Percentiles rank a stretch among this genome's conserved stretches.
These are phyloP conservation scores for Phytophthora citrophthora DNA, from an alignment of 352 stramenopile species.

Conservation along the genomic window DNA sequence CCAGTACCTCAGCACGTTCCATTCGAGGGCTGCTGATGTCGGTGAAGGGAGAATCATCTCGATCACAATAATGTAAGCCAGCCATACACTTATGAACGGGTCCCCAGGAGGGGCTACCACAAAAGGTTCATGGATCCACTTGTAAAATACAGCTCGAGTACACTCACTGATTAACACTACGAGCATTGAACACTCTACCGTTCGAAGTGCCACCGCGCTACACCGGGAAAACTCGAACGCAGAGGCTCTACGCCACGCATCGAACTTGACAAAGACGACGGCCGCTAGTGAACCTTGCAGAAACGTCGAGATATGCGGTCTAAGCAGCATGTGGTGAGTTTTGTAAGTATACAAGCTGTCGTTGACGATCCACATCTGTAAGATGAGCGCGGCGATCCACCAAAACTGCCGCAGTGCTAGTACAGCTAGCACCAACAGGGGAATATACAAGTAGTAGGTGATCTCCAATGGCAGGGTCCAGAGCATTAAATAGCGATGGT, in stretches of 20 bases:
- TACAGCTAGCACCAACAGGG: conserved; percentile 38
- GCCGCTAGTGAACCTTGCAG: conserved; percentile 41
- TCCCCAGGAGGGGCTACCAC: conserved; percentile 14
- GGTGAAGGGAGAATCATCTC: conserved; percentile 41
- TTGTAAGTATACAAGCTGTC: conserved; percentile 24
- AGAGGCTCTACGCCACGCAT: conserved; percentile 12
- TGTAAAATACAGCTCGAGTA: conserved; percentile 38
- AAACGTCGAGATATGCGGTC: conserved; percentile 40
- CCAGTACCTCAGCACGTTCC: conserved; percentile 40
- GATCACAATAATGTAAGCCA: conserved; percentile 40
- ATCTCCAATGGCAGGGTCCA: conserved; percentile 61
- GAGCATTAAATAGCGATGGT: conserved; percentile 46
- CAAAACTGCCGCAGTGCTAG: conserved; percentile 27
- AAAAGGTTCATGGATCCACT: conserved; percentile 36
- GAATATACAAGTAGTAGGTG: conserved; percentile 48
- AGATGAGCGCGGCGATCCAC: conserved; percentile 16
- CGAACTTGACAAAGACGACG: conserved; percentile 36
- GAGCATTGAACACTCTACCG: conserved; percentile 17
- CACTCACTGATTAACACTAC: conserved; percentile 35
- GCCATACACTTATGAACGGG: conserved; percentile 30
- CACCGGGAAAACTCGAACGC: conserved; percentile 26
- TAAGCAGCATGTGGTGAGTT: conserved; percentile 30
- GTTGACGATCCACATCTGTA: conserved; percentile 31
- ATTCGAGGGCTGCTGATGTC: conserved; percentile 41
- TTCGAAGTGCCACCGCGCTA: conserved; percentile 16